Evolutionary conservation across 495 filamentous ascomycete species (phyloP), one percentile per base, ranked within the genome.

Genomic region (Lasiosphaeria hispida): DNA sequence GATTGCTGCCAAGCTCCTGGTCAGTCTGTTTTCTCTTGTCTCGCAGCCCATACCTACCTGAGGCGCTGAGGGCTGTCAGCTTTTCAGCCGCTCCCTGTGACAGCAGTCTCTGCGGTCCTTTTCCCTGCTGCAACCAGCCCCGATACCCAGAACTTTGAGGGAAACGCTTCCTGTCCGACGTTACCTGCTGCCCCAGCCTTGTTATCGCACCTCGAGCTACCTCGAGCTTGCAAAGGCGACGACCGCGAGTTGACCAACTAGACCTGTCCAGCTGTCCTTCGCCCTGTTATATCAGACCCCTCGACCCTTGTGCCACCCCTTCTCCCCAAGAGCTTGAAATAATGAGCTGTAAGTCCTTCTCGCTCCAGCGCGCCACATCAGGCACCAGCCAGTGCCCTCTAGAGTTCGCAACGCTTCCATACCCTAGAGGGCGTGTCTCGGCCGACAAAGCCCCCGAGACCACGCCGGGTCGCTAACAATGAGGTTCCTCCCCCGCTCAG

Each of bases 401-500:
- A 17, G 40, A 33, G 62, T 53, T 38, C 13, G 13, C 11, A 48
- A n/a, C 19, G 15, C n/a, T 37, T 35, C 33, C 41, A 55, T 51
- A 39, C 33, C 52, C 30, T 38, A 6, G 7, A 13, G 54, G 43
- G 34, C 54, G 40, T 38, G 13, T 61, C 50, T 10, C 8, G 15
- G n/a, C 23, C 11, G 15, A 50, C 42, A 30, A 30, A 30, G 2
- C 23, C 23, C 23, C 23, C 2, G 23, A 30, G 23, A 30, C 23
- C 23, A 30, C 23, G 23, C 23, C 23, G 23, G 2, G 14, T 34
- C 23, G 57, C 61, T 63, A 39, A 66, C 48, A 23, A 53, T 59
- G 47, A 38, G 44, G 38, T 42, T 39, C 47, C 35, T 55, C 14
- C 40, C 23, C 23, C 23, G n/a, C 23, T 43, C 66, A 96, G 92